Base-by-base conservation (phyloP, 2,329 filamentous ascomycete genomes). In the Aspergillus aculeatus region DNA sequence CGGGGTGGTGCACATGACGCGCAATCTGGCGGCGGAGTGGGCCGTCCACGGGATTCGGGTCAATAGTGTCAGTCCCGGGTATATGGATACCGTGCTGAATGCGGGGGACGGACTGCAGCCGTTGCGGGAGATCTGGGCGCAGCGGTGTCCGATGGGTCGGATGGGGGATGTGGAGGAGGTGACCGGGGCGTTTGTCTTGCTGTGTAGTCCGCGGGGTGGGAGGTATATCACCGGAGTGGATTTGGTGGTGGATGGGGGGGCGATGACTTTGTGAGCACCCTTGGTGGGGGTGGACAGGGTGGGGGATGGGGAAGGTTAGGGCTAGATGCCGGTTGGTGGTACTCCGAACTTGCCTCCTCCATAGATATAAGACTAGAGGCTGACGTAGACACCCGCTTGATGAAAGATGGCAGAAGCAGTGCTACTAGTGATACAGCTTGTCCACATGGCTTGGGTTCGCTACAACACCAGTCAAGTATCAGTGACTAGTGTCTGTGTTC, bases 11-110 rank as follows among this genome's bases (percentile, higher is more conserved):
- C 83, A 84, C 54, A 72, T 92, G 65, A 86, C 85, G 53, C 84
- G 82, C 63, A 86, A 81, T 38, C 75, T 92, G 16, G 89, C 89
- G 0, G 88, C 86, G 0, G 90, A 93, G 73, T 92, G 89, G 89
- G 87, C 86, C 1, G 75, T 79, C 1, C 82, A 88, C 69, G 89
- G 90, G 0, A 90, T 93, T 61, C 76, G 87, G 2, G 86, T 89
- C 5, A 92, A 93, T 66, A 84, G 81, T 19, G 81, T 93, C 49
- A 86, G 82, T 44, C 90, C 90, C 0, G 89, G 89, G 0, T 92
- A 92, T 66, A 91, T 92, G 86, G 89, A 91, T 67, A 91, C 89
- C 0, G 84, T 90, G 12, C 74, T 92, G 51, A 92, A 91, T 68
- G 86, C 86, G 60, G 87, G 87, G 0, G 81, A 83, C 7, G 84